Evolutionary conservation across 192 early-diverging fungal genomes (phyloP).

Genomic region (Rhizophagus prolifer): DNA sequence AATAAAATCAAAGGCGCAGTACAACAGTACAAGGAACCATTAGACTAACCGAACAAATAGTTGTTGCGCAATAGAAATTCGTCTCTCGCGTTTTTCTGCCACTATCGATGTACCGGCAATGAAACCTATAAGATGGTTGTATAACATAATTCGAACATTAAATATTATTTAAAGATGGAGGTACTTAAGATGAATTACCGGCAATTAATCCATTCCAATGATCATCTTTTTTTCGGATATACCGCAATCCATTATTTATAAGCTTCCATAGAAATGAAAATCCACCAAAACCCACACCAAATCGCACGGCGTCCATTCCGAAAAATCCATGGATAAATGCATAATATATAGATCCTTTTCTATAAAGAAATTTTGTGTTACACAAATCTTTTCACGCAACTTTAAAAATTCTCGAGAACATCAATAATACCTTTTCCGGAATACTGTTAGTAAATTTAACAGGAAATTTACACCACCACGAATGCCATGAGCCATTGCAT

Average conservation of each 20-base stretch:
- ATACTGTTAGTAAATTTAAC: conserved; percentile 16
- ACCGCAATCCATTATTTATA: conserved; percentile 62
- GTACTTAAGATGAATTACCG: conserved; percentile 32
- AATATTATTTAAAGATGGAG: neutral
- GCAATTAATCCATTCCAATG: conserved; percentile 52
- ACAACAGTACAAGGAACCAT: neutral
- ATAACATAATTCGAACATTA: neutral
- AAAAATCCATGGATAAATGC: conserved; percentile 48
- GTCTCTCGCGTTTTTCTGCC: conserved; percentile 55
- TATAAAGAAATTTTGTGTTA: neutral
- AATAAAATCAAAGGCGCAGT: conserved; percentile 5
- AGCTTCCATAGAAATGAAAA: conserved; percentile 77
- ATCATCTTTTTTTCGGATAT: conserved; percentile 53
- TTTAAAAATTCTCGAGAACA: neutral
- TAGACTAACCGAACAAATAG: conserved; percentile 53
- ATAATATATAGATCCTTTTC: conserved; percentile 1
- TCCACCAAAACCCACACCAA: conserved; percentile 74
- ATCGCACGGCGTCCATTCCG: conserved; percentile 58
- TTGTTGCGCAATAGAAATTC: conserved; percentile 57
- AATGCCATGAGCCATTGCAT: conserved; percentile 8
- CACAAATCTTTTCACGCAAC: neutral
- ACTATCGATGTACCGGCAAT: conserved; percentile 54
- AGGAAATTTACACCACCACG: conserved; percentile 29
- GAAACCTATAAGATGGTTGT: conserved; percentile 33
- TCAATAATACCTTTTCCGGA: conserved; percentile 18